Evolutionary conservation across 805 yeast genomes (phyloP), one percentile per base, ranked within the genome.

Genomic region (Starmerella asiatica): DNA sequence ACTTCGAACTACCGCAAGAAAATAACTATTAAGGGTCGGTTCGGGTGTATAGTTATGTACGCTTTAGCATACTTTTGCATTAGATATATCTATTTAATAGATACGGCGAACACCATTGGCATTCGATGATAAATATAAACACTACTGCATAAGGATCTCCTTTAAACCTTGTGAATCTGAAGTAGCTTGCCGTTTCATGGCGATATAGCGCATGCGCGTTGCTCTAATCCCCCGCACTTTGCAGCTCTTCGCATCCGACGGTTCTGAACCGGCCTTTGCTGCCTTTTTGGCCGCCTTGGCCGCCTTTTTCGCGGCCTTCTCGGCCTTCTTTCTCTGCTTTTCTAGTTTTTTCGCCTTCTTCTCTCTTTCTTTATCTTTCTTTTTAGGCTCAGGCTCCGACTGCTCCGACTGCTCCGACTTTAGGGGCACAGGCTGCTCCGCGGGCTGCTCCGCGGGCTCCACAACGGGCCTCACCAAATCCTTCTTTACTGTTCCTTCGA

Each of bases 101-200:
- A n/a, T n/a, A n/a, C n/a, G n/a, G n/a, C n/a, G n/a, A n/a, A n/a
- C n/a, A n/a, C n/a, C n/a, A n/a, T n/a, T n/a, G n/a, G n/a, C n/a
- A n/a, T n/a, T n/a, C n/a, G n/a, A n/a, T 23, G 26, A 7, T 23
- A 11, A 7, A 11, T 23, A 23, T 23, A 23, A 23, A 23, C 11
- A 23, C 26, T 26, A 42, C 11, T 85, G 73, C 96, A 88, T 88
- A 56, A 88, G 82, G 42, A 88, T 88, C 60, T 88, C 97, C 51
- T 82, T 84, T 46, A 88, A 68, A 12, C 94, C 85, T 57, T 83
- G 76, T 2, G 79, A 70, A 56, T 88, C 97, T 76, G 79, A 73
- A 0, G 86, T 84, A 1, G 96, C 88, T 9, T 93, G 91, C 52
- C 91, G 71, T 57, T 88, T 88, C 58, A 85, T 94, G 49, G 70